Percentiles rank a stretch among this genome's conserved stretches.
Conservation (phyloP, 176 grass and related monocot genomes). For the Carex parvula region DNA sequence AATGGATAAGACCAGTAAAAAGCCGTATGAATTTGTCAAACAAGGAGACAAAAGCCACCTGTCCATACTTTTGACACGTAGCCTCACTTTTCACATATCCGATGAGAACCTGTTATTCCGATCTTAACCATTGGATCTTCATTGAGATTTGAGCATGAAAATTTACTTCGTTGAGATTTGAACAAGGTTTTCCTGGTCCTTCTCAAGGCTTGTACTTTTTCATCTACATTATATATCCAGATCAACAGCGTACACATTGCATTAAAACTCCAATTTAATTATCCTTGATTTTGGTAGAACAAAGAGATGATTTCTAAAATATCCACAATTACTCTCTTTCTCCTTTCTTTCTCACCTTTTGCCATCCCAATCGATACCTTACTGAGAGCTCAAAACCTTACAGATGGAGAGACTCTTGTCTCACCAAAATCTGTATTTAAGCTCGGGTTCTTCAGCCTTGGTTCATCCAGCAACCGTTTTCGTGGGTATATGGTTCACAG, state of each 20-base stretch:
- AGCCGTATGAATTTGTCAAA: background rate
- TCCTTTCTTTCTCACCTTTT: background rate
- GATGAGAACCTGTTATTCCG: too few relatives aligned
- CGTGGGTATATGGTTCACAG: constrained; percentile 47
- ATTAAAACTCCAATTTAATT: too few relatives aligned
- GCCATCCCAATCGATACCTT: background rate
- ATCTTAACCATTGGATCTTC: too few relatives aligned
- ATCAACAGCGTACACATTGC: background rate
- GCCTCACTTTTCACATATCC: background rate
- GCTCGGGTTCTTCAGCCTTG: constrained; percentile 41
- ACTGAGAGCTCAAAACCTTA: background rate
- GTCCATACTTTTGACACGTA: constrained; percentile 12
- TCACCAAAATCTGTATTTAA: constrained; percentile 34
- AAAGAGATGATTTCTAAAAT: background rate
- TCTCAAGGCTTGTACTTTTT: too few relatives aligned
- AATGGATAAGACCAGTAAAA: background rate
- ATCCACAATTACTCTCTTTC: background rate
- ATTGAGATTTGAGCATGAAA: too few relatives aligned
- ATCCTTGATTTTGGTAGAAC: background rate
- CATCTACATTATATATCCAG: too few relatives aligned
- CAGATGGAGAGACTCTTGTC: constrained; percentile 30
- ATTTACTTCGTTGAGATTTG: too few relatives aligned
- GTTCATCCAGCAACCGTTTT: constrained; percentile 20
- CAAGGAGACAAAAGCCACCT: background rate
- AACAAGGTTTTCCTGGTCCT: too few relatives aligned